A percentile compares a stretch with the other conserved stretches of the same genome.
These are phyloP conservation scores for Ramichloridium luteum DNA, from an alignment of 2,329 filamentous ascomycete genomes.

Conservation along the genomic window DNA sequence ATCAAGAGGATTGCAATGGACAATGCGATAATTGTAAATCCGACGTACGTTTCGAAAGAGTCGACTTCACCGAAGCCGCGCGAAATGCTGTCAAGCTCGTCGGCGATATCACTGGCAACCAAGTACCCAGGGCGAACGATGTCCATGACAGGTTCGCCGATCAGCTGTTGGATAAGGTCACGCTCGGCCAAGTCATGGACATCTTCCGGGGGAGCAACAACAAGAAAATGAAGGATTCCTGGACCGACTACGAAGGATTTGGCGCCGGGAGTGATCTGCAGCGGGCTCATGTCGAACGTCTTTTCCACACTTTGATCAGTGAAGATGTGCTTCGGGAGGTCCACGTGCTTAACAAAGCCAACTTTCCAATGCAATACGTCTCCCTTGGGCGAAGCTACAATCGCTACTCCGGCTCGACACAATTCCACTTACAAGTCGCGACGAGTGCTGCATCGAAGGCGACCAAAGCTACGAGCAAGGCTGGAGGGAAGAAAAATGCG, in stretches of 20 bases:
- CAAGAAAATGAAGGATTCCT: constrained; percentile 43
- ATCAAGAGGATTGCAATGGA: constrained; percentile 54
- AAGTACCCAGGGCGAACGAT: background rate
- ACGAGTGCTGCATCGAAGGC: constrained; percentile 14
- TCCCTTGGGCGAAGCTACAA: constrained; percentile 33
- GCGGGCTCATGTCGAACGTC: constrained; percentile 64
- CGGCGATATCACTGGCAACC: background rate
- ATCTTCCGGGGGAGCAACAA: constrained; percentile 61
- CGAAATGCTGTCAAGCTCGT: constrained; percentile 59
- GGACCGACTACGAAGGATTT: constrained; percentile 47
- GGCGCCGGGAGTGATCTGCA: constrained; percentile 59
- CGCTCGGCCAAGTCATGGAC: constrained; percentile 70
- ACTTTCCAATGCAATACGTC: constrained; percentile 66
- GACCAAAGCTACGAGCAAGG: constrained; percentile 22
- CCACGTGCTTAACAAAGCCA: constrained; percentile 28
- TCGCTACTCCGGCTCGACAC: constrained; percentile 35
- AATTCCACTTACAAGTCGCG: constrained; percentile 43
- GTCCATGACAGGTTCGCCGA: background rate
- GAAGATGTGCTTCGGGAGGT: constrained; percentile 64
- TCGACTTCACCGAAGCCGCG: constrained; percentile 68
- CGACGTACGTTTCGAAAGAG: constrained; percentile 54
- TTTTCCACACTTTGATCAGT: constrained; percentile 65
- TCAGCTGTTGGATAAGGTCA: constrained; percentile 43
- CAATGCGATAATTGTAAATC: constrained; percentile 85
- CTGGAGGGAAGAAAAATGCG: constrained; percentile 21